phyloP scores from a whole-genome alignment of 495 filamentous ascomycete genomes.

The Penicillium alfredii region DNA sequence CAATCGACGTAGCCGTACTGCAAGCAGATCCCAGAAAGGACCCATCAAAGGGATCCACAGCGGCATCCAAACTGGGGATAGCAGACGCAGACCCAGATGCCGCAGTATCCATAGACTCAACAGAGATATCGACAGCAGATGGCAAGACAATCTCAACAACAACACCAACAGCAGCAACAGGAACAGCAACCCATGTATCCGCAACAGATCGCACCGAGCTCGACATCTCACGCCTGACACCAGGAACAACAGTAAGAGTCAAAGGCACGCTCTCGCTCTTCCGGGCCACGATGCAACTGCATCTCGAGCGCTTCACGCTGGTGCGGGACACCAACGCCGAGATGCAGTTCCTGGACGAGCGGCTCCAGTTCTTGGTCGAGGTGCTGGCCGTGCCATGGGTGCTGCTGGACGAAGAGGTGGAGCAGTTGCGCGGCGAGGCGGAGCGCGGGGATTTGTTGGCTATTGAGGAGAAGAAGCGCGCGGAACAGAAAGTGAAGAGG shows the following conservation, averaged over 20 bases:
- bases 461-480: conserved; percentile 35
- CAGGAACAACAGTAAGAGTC: conserved; percentile 66
- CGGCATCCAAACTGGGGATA: no score
- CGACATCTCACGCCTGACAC: conserved; percentile 47
- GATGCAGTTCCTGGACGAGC: conserved; percentile 67
- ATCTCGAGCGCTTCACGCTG: conserved; percentile 58
- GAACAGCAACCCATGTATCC: conserved; percentile 19
- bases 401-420: conserved; percentile 48
- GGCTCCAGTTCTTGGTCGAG: conserved; percentile 53
- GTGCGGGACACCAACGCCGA: conserved; percentile 67
- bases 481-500: conserved; percentile 32
- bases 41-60: conserved; percentile 14
- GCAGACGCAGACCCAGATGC: no score
- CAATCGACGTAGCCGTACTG: conserved; percentile 53
- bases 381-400: conserved; percentile 66
- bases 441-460: conserved; percentile 36
- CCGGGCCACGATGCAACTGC: conserved; percentile 57
- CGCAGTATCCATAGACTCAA: no score
- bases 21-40: conserved; percentile 9
- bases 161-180: conserved; percentile 4
- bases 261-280: conserved; percentile 68
- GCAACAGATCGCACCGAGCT: conserved; percentile 26
- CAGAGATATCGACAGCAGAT: no score
- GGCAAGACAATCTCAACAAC: conserved; percentile 9
- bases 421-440: conserved; percentile 46